Percentiles rank a stretch among this genome's conserved stretches.
These are phyloP conservation scores for Annulohypoxylon bovei DNA, from an alignment of 495 filamentous ascomycete species.

Conservation along the genomic window DNA sequence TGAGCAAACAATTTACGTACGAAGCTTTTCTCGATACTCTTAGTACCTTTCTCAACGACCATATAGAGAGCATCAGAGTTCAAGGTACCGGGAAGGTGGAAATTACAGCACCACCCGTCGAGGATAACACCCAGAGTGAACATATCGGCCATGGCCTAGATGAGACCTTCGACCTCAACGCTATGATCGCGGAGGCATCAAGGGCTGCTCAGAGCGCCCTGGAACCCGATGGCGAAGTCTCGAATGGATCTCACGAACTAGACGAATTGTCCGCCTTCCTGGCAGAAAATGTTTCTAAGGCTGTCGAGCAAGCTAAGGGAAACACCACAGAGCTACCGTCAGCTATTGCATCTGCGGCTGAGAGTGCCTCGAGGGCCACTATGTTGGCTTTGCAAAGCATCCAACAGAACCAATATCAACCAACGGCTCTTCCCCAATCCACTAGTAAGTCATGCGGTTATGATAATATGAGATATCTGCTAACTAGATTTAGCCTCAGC, in stretches of 20 bases:
- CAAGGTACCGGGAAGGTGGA: slow-evolving; percentile 57
- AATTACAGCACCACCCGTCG: slow-evolving; percentile 48
- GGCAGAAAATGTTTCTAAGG: slow-evolving; percentile 46
- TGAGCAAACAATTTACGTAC: slow-evolving; percentile 83
- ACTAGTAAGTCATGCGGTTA: slow-evolving; percentile 36
- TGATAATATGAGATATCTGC: neutral
- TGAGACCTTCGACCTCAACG: slow-evolving; percentile 45
- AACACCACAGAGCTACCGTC: slow-evolving; percentile 43
- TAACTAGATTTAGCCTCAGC: slow-evolving; percentile 27
- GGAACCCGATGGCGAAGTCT: slow-evolving; percentile 19
- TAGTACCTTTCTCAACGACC: slow-evolving; percentile 77
- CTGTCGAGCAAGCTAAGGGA: slow-evolving; percentile 46
- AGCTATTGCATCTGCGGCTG: slow-evolving; percentile 45
- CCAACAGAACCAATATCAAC: slow-evolving; percentile 48
- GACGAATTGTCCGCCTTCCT: slow-evolving; percentile 47
- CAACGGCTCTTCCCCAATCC: slow-evolving; percentile 45
- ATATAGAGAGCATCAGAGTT: slow-evolving; percentile 71
- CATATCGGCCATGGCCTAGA: slow-evolving; percentile 20
- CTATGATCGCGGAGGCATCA: slow-evolving; percentile 46
- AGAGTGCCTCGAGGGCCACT: slow-evolving; percentile 47
- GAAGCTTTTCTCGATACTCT: slow-evolving; percentile 80
- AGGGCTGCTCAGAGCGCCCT: slow-evolving; percentile 43
- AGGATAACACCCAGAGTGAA: slow-evolving; percentile 40
- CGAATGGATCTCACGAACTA: slow-evolving; percentile 30
- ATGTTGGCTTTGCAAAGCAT: slow-evolving; percentile 48